Conservation (phyloP, 108 stramenopile genomes). For the Pelagomonas calceolata region DNA sequence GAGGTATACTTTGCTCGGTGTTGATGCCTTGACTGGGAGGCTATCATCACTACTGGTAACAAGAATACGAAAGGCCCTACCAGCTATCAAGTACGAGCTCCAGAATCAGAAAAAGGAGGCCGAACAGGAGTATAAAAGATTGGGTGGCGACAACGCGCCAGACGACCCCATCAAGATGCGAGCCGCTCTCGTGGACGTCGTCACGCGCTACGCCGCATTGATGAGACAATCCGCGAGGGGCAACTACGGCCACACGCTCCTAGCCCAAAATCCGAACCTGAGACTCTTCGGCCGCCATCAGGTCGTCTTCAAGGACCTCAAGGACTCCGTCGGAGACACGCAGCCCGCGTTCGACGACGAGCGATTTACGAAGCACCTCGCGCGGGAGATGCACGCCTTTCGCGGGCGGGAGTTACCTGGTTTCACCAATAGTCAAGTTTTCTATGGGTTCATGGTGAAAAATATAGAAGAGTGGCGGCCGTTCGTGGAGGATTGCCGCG, state of each 20-base stretch:
- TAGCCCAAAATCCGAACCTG: conserved; percentile 14
- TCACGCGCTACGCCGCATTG: conserved; percentile 22
- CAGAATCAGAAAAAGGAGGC: neutral
- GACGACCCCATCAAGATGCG: conserved; percentile 17
- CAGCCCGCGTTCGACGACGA: conserved; percentile 27
- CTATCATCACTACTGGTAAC: conserved; percentile 27
- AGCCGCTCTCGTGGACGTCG: conserved; percentile 22
- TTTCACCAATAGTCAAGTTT: conserved; percentile 28
- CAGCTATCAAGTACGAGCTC: conserved; percentile 14
- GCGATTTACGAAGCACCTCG: conserved; percentile 20
- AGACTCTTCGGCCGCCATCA: conserved; percentile 17
- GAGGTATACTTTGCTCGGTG: conserved; percentile 7
- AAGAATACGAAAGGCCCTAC: conserved; percentile 25
- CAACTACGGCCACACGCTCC: conserved; percentile 21
- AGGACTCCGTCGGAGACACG: conserved; percentile 8
- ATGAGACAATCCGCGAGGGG: conserved; percentile 24
- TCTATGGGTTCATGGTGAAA: conserved; percentile 36
- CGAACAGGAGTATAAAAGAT: neutral
- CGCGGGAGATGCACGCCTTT: conserved; percentile 23
- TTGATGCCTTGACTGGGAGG: conserved; percentile 16
- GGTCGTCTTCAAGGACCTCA: conserved; percentile 7
- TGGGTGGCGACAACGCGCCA: neutral
- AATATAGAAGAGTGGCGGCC: conserved; percentile 35
- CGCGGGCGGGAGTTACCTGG: conserved; percentile 36
- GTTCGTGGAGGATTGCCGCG: conserved; percentile 13